Percentiles rank a stretch among this genome's conserved stretches.
phyloP scores from a whole-genome alignment of 129 eudicot species.

The Scalesia atractyloides region DNA sequence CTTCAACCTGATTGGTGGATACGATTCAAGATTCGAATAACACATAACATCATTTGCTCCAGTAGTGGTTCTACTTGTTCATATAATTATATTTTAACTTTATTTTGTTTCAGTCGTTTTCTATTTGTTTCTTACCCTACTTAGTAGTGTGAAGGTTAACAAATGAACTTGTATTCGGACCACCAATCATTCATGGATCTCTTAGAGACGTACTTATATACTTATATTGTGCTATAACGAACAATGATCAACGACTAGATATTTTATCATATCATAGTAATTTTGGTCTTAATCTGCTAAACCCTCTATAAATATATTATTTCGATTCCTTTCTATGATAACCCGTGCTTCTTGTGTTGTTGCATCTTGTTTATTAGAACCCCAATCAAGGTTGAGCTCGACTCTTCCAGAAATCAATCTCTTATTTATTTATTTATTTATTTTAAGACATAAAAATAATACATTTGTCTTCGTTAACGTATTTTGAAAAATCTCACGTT shows the following conservation, averaged over 20 bases:
- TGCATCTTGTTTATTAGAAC: not conserved
- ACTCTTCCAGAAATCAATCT: not conserved
- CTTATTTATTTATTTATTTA: too few species aligned
- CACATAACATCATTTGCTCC: conserved; percentile 2
- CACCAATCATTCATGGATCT: conserved; percentile 17
- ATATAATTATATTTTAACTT: not conserved
- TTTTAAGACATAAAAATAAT: too few species aligned
- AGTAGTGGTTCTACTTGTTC: not conserved
- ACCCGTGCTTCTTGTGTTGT: too few species aligned
- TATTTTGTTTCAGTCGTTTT: not conserved
- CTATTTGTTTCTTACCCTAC: not conserved
- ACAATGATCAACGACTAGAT: not conserved
- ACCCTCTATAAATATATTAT: too few species aligned
- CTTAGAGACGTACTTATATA: conserved; percentile 3
- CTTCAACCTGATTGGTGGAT: not conserved
- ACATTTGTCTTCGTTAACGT: too few species aligned
- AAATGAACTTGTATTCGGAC: not conserved
- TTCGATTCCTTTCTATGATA: too few species aligned
- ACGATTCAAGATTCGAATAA: not conserved
- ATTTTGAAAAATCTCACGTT: too few species aligned
- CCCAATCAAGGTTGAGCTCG: not conserved
- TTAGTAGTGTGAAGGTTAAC: not conserved
- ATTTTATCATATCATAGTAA: too few species aligned
- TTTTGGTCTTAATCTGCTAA: too few species aligned
- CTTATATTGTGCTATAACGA: not conserved